Base-by-base conservation (phyloP, 2,329 filamentous ascomycete species). In the Pseudonectria foliicola region DNA sequence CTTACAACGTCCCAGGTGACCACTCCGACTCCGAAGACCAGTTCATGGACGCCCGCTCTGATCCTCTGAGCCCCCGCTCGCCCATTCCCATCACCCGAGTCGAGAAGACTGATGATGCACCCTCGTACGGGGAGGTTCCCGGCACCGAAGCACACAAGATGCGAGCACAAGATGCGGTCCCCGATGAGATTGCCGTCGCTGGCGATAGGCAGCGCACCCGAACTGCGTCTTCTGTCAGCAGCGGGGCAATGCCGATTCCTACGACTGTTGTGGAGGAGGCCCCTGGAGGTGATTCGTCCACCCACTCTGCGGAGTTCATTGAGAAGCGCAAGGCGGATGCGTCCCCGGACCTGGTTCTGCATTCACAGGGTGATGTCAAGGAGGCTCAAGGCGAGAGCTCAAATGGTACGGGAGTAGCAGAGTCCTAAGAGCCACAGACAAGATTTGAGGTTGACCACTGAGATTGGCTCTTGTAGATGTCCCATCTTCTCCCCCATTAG, bases 11-110 rank as follows among this genome's bases (percentile, higher is more conserved):
- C 14, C 25, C 28, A 58, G 58, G 56, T 61, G 72, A 73, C 40
- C 66, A 65, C 21, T 80, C 77, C 31, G 79, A 82, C 43, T 80
- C 76, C 18, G 79, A 82, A 29, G 79, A 83, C 46, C 79, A 82
- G 60, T 83, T 80, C 57, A 81, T 75, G 33, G 79, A 83, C 54
- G 78, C 79, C 24, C 73, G 73, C 35, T 79, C 76, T 24, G 69
- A 59, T 37, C 64, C 53, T 38, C 59, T 49, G 46, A 72, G 59
- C 53, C 64, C 61, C 7, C 58, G 54, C 42, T 73, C 72, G 11
- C 71, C 75, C 13, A 70, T 78, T 35, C 77, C 75, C n/a, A 69
- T 64, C 42, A 77, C 73, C 15, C 61, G 73, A 35, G 67, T 79
- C 24, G 74, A 80, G 52, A 75, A 70, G 59, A 64, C 78, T 38